Conservation (phyloP, 495 filamentous ascomycete species). For the Penicilliopsis zonata region DNA sequence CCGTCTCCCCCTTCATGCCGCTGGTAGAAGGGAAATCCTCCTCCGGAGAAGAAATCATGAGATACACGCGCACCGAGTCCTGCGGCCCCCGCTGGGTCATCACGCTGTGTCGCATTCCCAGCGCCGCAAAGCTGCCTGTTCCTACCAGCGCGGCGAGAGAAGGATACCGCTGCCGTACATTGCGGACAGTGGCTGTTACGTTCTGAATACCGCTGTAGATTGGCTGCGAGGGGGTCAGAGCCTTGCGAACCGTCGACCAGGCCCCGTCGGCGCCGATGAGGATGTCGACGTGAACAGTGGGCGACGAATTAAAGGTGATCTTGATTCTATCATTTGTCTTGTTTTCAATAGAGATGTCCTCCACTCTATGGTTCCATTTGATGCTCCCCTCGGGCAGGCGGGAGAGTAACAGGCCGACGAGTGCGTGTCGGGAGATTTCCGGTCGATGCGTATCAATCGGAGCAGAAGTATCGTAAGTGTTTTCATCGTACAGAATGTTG, state of each 20-base stretch:
- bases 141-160: conserved; percentile 16
- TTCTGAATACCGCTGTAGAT: conserved; percentile 32
- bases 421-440: conserved; percentile 27
- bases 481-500: conserved; percentile 18
- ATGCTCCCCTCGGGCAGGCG: conserved; percentile 25
- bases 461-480: too few relatives aligned
- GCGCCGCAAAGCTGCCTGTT: conserved; percentile 9
- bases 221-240: conserved; percentile 35
- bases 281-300: conserved; percentile 29
- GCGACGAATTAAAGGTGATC: conserved; percentile 22
- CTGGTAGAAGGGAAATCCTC: conserved; percentile 12
- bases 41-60: conserved; percentile 17
- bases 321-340: conserved; percentile 2
- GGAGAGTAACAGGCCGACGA: conserved; percentile 27
- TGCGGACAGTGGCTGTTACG: conserved; percentile 10
- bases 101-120: conserved; percentile 17
- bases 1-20: conserved; percentile 15
- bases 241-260: conserved; percentile 39
- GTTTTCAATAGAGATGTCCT: too few relatives aligned
- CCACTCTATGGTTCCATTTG: conserved; percentile 35
- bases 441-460: conserved; percentile 21
- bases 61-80: conserved; percentile 28
- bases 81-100: conserved; percentile 23
- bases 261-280: conserved; percentile 54
- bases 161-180: conserved; percentile 14